Evolutionary conservation across 345 rosid genomes (phyloP).

Genomic region (Mallotus nudiflorus): DNA sequence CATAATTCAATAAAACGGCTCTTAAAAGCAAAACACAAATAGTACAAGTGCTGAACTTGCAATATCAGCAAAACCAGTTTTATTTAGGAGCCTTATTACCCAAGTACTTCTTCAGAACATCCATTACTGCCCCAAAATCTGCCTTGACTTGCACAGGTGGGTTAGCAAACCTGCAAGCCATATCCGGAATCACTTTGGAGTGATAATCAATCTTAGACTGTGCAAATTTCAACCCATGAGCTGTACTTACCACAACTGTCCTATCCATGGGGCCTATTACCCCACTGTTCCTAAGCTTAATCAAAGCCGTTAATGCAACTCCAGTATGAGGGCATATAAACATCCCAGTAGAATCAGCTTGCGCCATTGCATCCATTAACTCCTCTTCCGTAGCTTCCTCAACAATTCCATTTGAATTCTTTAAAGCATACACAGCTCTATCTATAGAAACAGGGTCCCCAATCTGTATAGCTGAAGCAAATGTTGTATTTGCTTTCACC

Average conservation of each 20-base stretch:
- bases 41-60: conserved; percentile 20
- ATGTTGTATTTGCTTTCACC: conserved; percentile 67
- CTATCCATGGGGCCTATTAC: conserved; percentile 62
- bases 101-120: conserved; percentile 66
- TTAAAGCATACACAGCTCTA: conserved; percentile 80
- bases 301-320: conserved; percentile 77
- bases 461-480: conserved; percentile 92
- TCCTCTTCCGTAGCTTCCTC: conserved; percentile 92
- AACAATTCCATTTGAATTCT: conserved; percentile 73
- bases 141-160: conserved; percentile 79
- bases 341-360: conserved; percentile 93
- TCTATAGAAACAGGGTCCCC: conserved; percentile 93
- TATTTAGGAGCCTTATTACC: conserved; percentile 39
- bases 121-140: conserved; percentile 85
- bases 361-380: conserved; percentile 93
- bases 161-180: conserved; percentile 77
- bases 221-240: conserved; percentile 89
- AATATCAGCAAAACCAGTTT: neutral
- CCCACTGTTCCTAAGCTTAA: conserved; percentile 77
- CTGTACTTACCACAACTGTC: conserved; percentile 89
- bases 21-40: conserved; percentile 12
- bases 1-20: neutral
- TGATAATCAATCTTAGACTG: conserved; percentile 86
- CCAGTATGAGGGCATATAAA: conserved; percentile 95
- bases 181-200: conserved; percentile 66